These are phyloP conservation scores for Rhynchospora tenuis DNA, from an alignment of 176 grass and related monocot species.

Conservation along the genomic window DNA sequence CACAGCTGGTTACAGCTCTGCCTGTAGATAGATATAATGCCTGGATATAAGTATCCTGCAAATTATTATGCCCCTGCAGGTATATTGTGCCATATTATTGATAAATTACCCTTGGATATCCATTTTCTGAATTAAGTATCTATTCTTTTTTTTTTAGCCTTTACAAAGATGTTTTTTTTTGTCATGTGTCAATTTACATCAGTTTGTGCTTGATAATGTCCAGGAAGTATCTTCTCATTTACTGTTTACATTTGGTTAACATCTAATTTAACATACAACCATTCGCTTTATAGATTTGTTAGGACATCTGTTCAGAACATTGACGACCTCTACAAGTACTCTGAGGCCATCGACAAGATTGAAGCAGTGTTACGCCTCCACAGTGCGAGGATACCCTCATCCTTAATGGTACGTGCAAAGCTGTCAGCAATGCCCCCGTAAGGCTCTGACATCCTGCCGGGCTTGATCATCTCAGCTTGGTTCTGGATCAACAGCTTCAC, in stretches of 20 bases:
- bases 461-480: conserved; percentile 55
- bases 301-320: conserved; percentile 97
- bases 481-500: conserved; percentile 62
- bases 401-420: conserved; percentile 37
- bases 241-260: neutral
- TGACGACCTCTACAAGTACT: conserved; percentile 81
- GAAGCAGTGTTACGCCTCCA: conserved; percentile 76
- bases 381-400: conserved; percentile 44
- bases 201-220: conserved; percentile 78
- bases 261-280: neutral
- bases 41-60: conserved; percentile 77
- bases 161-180: conserved; percentile 85
- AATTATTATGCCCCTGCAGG: conserved; percentile 97
- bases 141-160: conserved; percentile 36
- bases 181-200: conserved; percentile 87
- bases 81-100: conserved; percentile 6
- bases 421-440: conserved; percentile 50
- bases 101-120: conserved; percentile 23
- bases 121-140: neutral
- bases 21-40: conserved; percentile 97
- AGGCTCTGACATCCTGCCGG: conserved; percentile 36
- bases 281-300: conserved; percentile 50
- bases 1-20: conserved; percentile 75
- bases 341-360: conserved; percentile 77
- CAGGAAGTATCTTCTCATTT: conserved; percentile 37